A percentile compares a stretch with the other conserved stretches of the same genome.
phyloP scores from a whole-genome alignment of 192 early-diverging fungal species.

The Backusella psychrophila region DNA sequence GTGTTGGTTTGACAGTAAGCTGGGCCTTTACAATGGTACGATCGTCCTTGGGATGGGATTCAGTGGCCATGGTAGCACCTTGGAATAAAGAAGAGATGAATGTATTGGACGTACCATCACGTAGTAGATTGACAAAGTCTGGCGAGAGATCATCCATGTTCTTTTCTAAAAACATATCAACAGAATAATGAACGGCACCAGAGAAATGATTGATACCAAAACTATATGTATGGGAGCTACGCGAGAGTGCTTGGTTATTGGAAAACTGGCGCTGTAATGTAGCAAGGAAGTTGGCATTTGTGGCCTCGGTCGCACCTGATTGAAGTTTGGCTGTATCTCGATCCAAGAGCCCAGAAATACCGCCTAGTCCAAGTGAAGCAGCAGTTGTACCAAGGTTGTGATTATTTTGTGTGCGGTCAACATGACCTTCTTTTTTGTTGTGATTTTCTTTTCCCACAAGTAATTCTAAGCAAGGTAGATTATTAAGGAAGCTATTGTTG shows the following conservation, averaged over 20 bases:
- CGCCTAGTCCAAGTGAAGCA: slow-evolving; percentile 17
- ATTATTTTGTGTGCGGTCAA: background rate
- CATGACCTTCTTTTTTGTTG: background rate
- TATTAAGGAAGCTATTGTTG: slow-evolving; percentile 44
- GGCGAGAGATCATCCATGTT: slow-evolving; percentile 55
- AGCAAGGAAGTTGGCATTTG: slow-evolving; percentile 45
- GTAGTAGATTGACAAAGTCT: slow-evolving; percentile 74
- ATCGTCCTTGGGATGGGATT: slow-evolving; percentile 70
- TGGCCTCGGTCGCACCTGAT: slow-evolving; percentile 39
- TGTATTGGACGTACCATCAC: slow-evolving; percentile 52
- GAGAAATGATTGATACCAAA: slow-evolving; percentile 71
- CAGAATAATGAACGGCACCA: slow-evolving; percentile 62
- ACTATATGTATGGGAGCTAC: slow-evolving; percentile 31
- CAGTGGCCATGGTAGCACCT: slow-evolving; percentile 64
- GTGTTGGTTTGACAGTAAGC: slow-evolving; percentile 66
- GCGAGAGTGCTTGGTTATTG: slow-evolving; percentile 10
- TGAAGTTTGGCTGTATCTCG: slow-evolving; percentile 39
- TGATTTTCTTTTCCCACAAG: slow-evolving; percentile 34
- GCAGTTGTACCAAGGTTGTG: background rate
- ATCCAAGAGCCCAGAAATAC: slow-evolving; percentile 45
- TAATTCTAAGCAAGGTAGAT: slow-evolving; percentile 50
- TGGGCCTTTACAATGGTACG: slow-evolving; percentile 75
- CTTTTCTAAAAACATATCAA: slow-evolving; percentile 59
- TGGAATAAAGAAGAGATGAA: slow-evolving; percentile 70
- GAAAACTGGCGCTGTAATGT: slow-evolving; percentile 13